phyloP scores from a whole-genome alignment of 352 stramenopile species.

The Phytophthora niederhauseri region DNA sequence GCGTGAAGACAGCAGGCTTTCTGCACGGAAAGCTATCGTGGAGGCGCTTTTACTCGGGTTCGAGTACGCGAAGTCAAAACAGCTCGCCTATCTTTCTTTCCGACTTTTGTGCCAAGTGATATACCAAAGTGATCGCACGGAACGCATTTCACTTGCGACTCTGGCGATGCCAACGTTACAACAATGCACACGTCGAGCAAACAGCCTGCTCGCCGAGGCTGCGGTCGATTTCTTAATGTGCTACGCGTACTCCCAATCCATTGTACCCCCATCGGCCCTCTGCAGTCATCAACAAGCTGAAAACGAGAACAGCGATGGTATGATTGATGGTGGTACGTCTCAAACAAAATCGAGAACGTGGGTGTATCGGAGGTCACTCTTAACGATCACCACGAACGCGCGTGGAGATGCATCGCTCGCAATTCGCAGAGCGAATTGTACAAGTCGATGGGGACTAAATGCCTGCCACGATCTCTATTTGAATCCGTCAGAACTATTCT shows the following conservation, averaged over 20 bases:
- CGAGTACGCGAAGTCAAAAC: slow-evolving; percentile 57
- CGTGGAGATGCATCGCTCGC: slow-evolving; percentile 40
- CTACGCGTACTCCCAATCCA: slow-evolving; percentile 65
- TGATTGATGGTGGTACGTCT: slow-evolving; percentile 10
- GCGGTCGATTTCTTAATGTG: slow-evolving; percentile 85
- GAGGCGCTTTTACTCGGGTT: slow-evolving; percentile 66
- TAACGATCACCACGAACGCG: slow-evolving; percentile 53
- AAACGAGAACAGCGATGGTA: slow-evolving; percentile 14
- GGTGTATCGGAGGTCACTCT: slow-evolving; percentile 57
- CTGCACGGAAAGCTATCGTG: slow-evolving; percentile 40
- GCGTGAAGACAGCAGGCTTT: slow-evolving; percentile 17
- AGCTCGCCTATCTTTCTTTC: slow-evolving; percentile 68
- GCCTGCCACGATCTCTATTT: slow-evolving; percentile 25
- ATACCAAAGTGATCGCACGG: slow-evolving; percentile 41
- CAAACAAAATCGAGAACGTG: slow-evolving; percentile 41
- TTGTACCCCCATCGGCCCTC: slow-evolving; percentile 44
- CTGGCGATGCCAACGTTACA: slow-evolving; percentile 62
- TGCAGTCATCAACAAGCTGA: slow-evolving; percentile 14
- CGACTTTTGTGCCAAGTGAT: slow-evolving; percentile 71
- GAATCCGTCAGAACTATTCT: slow-evolving; percentile 12
- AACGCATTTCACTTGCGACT: slow-evolving; percentile 55
- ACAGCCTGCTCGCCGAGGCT: slow-evolving; percentile 61
- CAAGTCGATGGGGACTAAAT: slow-evolving; percentile 52
- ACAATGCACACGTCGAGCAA: slow-evolving; percentile 39
- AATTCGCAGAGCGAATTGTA: slow-evolving; percentile 61